Percentiles rank a stretch among this genome's conserved stretches.
Conservation (phyloP, 2,329 filamentous ascomycete species). For the Fusarium armeniacum region DNA sequence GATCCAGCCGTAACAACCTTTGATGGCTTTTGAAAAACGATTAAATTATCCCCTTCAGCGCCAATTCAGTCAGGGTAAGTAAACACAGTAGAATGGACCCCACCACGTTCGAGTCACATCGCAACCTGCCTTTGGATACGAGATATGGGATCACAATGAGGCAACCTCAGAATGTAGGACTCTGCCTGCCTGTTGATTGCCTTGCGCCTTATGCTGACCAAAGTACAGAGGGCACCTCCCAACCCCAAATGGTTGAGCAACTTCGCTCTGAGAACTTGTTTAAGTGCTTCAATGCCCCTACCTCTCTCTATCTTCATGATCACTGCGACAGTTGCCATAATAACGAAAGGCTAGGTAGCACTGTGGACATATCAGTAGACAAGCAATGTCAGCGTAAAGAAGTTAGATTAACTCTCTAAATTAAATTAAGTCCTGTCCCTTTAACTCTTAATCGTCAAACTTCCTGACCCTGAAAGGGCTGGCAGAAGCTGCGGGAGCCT, state of each 20-base stretch:
- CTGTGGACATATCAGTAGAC: too few relatives aligned
- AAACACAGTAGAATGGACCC: background rate
- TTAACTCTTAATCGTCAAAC: conserved; percentile 10
- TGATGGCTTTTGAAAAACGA: fast-evolving
- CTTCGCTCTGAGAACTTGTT: too few relatives aligned
- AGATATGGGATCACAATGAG: background rate
- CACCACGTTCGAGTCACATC: background rate
- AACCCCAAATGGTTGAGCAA: too few relatives aligned
- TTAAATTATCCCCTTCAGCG: fast-evolving
- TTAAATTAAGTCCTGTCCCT: fast-evolving
- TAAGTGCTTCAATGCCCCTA: too few relatives aligned
- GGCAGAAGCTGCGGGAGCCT: conserved; percentile 6
- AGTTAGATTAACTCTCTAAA: background rate
- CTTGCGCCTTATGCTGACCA: background rate
- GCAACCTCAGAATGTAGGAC: background rate
- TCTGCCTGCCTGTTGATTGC: background rate
- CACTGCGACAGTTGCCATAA: background rate
- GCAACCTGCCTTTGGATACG: background rate
- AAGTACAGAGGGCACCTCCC: too few relatives aligned
- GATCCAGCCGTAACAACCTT: fast-evolving
- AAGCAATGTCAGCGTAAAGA: background rate
- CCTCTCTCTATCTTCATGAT: background rate
- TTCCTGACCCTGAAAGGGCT: conserved; percentile 40
- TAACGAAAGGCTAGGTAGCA: background rate
- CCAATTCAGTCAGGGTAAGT: background rate